Percentiles rank a stretch among this genome's conserved stretches.
phyloP scores from a whole-genome alignment of 441 rosid species.

The Croton setiger region DNA sequence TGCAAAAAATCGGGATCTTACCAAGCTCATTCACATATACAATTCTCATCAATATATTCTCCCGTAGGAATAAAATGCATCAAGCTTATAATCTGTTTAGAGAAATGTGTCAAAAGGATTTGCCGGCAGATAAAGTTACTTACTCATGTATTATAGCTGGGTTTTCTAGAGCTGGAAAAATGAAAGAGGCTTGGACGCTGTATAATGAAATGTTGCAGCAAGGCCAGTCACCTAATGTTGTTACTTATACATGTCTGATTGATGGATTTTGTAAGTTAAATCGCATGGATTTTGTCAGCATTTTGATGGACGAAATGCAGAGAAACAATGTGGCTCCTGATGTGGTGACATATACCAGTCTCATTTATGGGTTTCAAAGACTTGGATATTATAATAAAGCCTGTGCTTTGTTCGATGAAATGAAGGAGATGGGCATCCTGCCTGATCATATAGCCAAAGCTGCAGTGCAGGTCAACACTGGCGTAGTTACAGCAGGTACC shows the following conservation, averaged over 20 bases:
- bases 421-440: slow-evolving; percentile 35
- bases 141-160: slow-evolving; percentile 49
- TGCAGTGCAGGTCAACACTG: slow-evolving; percentile 16
- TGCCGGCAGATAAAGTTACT: slow-evolving; percentile 38
- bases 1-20: slow-evolving; percentile 40
- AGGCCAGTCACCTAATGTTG: slow-evolving; percentile 38
- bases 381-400: slow-evolving; percentile 32
- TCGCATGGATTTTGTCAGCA: slow-evolving; percentile 41
- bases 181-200: slow-evolving; percentile 39
- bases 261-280: slow-evolving; percentile 43
- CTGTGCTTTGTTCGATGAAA: slow-evolving; percentile 35
- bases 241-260: slow-evolving; percentile 49
- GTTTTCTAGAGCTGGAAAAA: slow-evolving; percentile 39
- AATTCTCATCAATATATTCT: slow-evolving; percentile 40
- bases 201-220: slow-evolving; percentile 29
- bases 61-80: slow-evolving; percentile 22
- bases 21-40: slow-evolving; percentile 40
- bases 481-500: not conserved
- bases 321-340: slow-evolving; percentile 34
- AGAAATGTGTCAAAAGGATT: slow-evolving; percentile 36
- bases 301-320: slow-evolving; percentile 39
- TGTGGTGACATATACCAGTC: slow-evolving; percentile 40
- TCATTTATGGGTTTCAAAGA: slow-evolving; percentile 38
- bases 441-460: slow-evolving; percentile 27
- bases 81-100: slow-evolving; percentile 37